Evolutionary conservation across 179 eudicot species (phyloP).

Genomic region (Actinidia chinensis): DNA sequence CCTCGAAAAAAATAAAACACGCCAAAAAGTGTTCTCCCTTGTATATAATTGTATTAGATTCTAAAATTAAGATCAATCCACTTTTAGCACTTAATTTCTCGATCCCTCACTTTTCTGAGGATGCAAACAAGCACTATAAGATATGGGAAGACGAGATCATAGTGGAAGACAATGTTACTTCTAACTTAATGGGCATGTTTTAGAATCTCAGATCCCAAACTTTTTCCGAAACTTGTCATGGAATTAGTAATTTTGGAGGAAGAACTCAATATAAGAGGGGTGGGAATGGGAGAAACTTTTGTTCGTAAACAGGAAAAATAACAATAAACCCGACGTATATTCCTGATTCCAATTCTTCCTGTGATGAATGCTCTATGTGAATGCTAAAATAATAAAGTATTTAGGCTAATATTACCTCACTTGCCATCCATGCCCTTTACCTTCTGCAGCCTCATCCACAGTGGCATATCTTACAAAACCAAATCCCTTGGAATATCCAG

Average conservation of each 20-base stretch:
- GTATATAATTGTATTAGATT: too few relatives aligned
- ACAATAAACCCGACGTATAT: neutral
- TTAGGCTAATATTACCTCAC: conserved; percentile 29
- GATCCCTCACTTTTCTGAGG: neutral
- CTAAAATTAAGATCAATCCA: neutral
- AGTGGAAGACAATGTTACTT: neutral
- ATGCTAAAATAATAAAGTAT: neutral
- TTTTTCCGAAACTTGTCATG: neutral
- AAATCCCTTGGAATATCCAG: conserved; percentile 78
- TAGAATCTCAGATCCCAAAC: neutral
- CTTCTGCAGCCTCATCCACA: conserved; percentile 64
- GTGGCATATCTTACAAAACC: conserved; percentile 78
- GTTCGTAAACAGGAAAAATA: neutral
- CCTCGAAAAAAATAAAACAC: neutral
- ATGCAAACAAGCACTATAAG: neutral
- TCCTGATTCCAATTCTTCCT: neutral
- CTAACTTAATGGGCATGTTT: neutral
- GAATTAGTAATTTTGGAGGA: neutral
- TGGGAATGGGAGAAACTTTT: neutral
- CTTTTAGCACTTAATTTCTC: neutral
- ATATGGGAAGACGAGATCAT: conserved; percentile 5
- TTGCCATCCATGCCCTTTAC: conserved; percentile 82
- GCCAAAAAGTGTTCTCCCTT: neutral
- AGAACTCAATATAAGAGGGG: too few relatives aligned
- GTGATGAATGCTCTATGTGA: neutral